phyloP scores from a whole-genome alignment of 1,284 basidiomycete genomes.

The Xerocomus nothofagi region DNA sequence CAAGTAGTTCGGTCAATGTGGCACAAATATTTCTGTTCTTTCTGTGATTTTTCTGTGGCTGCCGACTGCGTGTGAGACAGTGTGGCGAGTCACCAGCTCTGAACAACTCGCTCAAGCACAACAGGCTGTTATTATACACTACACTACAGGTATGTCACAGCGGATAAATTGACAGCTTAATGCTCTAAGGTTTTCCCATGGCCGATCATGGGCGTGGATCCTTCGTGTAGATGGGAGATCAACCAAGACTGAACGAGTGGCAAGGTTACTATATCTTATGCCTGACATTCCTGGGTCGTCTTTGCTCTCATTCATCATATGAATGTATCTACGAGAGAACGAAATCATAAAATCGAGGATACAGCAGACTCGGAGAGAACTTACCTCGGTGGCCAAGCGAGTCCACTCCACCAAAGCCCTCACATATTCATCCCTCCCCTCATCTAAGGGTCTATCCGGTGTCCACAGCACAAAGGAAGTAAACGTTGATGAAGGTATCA shows the following conservation, averaged over 20 bases:
- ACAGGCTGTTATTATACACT: background rate
- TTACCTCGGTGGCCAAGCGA: constrained; percentile 55
- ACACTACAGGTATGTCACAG: background rate
- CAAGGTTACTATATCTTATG: background rate
- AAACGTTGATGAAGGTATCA: constrained; percentile 55
- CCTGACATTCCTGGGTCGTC: background rate
- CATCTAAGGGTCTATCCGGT: constrained; percentile 67
- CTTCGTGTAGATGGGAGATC: background rate
- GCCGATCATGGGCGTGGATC: background rate
- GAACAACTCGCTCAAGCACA: too few species aligned
- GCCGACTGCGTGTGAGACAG: too few species aligned
- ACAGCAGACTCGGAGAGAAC: constrained; percentile 17
- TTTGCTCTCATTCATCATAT: constrained; percentile 19
- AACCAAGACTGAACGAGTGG: background rate
- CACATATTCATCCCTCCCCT: constrained; percentile 66
- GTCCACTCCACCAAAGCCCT: constrained; percentile 69
- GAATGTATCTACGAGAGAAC: constrained; percentile 26
- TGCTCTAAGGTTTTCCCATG: background rate
- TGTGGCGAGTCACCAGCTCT: too few species aligned
- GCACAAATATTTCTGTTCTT: too few species aligned
- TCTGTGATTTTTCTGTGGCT: too few species aligned
- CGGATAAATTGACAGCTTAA: background rate
- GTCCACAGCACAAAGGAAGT: constrained; percentile 68
- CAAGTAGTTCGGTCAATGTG: too few species aligned
- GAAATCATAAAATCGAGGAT: background rate